Conservation (phyloP, 2,329 filamentous ascomycete species). For the Aspergillus pseudoviridinutans region DNA sequence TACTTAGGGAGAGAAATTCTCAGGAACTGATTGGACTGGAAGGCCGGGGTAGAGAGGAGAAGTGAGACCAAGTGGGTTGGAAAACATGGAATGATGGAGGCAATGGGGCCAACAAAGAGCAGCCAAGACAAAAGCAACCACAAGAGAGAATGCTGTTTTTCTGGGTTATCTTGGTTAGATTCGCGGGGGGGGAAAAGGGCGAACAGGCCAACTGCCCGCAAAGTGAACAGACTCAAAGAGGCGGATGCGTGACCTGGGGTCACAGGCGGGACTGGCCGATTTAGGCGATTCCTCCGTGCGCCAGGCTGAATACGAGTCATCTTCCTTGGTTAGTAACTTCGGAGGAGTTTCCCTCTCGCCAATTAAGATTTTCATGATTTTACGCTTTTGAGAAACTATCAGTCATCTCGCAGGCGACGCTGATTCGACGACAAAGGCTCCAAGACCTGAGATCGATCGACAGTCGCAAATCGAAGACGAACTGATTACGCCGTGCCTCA, state of each 20-base stretch:
- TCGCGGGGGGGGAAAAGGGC: neutral
- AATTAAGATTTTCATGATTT: neutral
- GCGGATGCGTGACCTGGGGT: neutral
- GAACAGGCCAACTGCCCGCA: neutral
- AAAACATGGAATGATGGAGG: neutral
- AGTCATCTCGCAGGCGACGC: neutral
- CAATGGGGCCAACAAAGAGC: neutral
- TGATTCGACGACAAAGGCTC: conserved; percentile 1
- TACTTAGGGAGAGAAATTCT: conserved; percentile 1
- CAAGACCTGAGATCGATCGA: conserved; percentile 1
- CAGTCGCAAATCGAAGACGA: conserved; percentile 1
- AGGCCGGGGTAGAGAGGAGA: neutral
- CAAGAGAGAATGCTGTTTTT: neutral
- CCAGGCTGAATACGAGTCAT: neutral
- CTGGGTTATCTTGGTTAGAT: neutral
- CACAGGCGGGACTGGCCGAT: neutral
- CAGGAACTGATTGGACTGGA: conserved; percentile 7
- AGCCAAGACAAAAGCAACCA: neutral
- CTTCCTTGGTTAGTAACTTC: neutral
- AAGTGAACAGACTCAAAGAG: too few species aligned
- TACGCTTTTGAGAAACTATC: neutral
- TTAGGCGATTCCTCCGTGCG: neutral
- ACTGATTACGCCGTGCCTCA: neutral
- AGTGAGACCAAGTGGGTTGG: conserved; percentile 4
- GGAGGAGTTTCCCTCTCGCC: neutral